These are phyloP conservation scores for Phytophthora sansomeana DNA, from an alignment of 352 stramenopile species.

Conservation along the genomic window DNA sequence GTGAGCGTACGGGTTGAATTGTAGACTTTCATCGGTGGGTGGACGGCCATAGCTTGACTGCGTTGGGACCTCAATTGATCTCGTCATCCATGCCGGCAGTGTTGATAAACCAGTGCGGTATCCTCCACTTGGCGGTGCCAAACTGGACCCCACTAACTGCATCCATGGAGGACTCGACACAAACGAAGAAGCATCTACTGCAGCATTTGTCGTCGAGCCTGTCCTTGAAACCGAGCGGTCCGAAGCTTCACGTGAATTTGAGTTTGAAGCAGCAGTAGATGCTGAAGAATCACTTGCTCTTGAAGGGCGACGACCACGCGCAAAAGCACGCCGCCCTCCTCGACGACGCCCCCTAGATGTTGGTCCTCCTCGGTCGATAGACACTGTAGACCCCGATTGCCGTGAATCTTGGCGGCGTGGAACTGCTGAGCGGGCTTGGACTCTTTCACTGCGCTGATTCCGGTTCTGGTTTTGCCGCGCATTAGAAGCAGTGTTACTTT, in stretches of 20 bases:
- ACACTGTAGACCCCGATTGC: too few species aligned
- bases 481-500: background rate
- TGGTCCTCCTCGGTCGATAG: too few species aligned
- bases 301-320: conserved; percentile 3
- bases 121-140: too few species aligned
- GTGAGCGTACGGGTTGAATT: background rate
- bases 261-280: background rate
- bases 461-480: conserved; percentile 1
- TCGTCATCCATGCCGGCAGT: background rate
- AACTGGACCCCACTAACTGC: too few species aligned
- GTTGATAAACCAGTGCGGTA: too few species aligned
- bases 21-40: too few species aligned
- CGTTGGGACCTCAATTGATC: background rate
- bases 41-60: too few species aligned
- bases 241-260: background rate
- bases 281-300: conserved; percentile 6
- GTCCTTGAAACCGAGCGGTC: background rate
- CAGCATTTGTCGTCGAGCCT: background rate
- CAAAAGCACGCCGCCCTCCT: conserved; percentile 1
- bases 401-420: conserved; percentile 4
- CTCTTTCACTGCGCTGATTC: conserved; percentile 6
- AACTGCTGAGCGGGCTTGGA: conserved; percentile 9
- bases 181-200: background rate
- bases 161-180: background rate
- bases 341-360: conserved; percentile 6